Evolutionary conservation across 2,329 filamentous ascomycete species (phyloP), one percentile per base, ranked within the genome.

Genomic region (Trichoderma endophyticum): DNA sequence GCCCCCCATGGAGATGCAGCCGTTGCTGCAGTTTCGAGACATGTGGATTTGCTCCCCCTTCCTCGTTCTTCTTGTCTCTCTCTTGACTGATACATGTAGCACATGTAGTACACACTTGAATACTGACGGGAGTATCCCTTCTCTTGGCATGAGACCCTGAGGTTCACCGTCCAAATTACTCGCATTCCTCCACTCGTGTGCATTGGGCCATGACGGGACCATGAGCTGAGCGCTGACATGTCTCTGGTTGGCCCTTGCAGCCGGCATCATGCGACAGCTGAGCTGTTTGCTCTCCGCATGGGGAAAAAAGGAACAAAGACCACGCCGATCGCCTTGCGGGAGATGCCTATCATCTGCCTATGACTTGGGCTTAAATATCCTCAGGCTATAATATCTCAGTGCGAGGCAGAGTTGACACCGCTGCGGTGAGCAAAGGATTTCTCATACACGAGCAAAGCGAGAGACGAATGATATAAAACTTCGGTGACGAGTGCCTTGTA

Each of bases 1-100:
- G 65, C 48, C 65, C 65, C n/a, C 30, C 59, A 64, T 56, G 60
- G 68, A 70, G 59, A 64, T 57, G 68, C 59, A 57, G 32, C 68
- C 43, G 68, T 71, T 71, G 68, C 60, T 57, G 68, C 68, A 71
- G 68, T 64, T 71, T 64, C 68, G 60, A 64, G 68, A 71, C 59
- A 71, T 71, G 68, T 56, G 60, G 68, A 43, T 64, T 57, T 39
- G 30, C 15, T 39, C 59, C 43, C 56, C 43, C 43, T 56, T 28
- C 30, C 28, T 51, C 51, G 11, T 61, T 21, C 54, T 54, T 36
- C 43, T 30, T 43, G n/a, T n/a, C 34, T 51, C 28, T 60, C 26
- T 51, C 28, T 60, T 4, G n/a, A 32, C n/a, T 54, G 28, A 24
- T n/a, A 24, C 43, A 21, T 34, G 32, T 48, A 36, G 36, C 36